Base-by-base conservation (phyloP, 192 early-diverging fungal species). In the Backusella tuberculispora region DNA sequence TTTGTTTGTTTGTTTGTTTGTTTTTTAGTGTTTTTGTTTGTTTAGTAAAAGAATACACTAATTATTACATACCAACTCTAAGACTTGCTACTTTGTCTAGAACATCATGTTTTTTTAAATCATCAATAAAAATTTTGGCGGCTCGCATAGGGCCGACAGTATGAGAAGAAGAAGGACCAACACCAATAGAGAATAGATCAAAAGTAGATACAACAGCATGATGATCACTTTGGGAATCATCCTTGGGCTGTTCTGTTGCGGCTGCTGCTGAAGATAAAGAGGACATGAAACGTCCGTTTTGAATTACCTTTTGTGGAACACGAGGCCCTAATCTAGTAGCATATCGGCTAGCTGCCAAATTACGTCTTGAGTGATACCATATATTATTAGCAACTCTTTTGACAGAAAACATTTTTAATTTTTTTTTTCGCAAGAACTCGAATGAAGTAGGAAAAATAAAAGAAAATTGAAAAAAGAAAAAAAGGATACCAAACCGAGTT, bases 61-160 rank as follows among this genome's bases (percentile, higher is more conserved):
- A n/a, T n/a, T 6, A 5, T 50, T 8, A 71, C 45, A 47, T 85
- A 86, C 77, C 77, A 44, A 81, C 72, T 45, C 80, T 76, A 0
- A 81, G 19, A 7, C 48, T 66, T 17, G 37, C 12, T 5, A 81
- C 88, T 78, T 85, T 89, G 40, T 88, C 83, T 40, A 94, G 85
- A 29, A 94, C 80, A 6, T 78, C 71, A 71, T 90, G 88, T 38
- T 88, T 81, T 67, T 89, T 88, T 21, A 97, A 77, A 71, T 98
- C 97, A 73, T 90, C 86, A n/a, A 95, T 87, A 86, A 98, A 98
- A 65, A 96, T 96, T 83, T 93, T 94, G 38, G 95, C 95, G 9
- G 97, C 95, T 44, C 97, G 90, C 97, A 98, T 98, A 12, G 97
- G 97, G 29, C 97, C 97, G 34, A 98, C 95, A 0, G 93, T 93